Percentiles rank a stretch among this genome's conserved stretches.
phyloP scores from a whole-genome alignment of 177 flowering plant species.

The Vitis hybrid region DNA sequence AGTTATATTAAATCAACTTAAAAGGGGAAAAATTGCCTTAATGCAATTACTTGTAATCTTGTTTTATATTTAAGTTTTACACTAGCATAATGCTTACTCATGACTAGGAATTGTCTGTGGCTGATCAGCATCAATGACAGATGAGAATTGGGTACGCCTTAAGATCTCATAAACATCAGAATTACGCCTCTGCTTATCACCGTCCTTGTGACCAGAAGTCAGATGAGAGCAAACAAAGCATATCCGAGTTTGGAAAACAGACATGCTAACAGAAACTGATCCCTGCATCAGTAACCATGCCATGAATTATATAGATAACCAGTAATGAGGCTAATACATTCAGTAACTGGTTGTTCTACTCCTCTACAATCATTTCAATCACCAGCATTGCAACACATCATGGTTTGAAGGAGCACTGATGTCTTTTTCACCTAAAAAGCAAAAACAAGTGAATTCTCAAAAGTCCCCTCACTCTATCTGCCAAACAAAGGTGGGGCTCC shows the following conservation, averaged over 20 bases:
- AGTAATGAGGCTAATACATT: background rate
- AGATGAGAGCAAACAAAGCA: slow-evolving; percentile 98
- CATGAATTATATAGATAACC: slow-evolving; percentile 9
- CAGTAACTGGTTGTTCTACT: background rate
- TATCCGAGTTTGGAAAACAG: slow-evolving; percentile 75
- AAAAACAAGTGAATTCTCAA: background rate
- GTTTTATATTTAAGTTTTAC: background rate
- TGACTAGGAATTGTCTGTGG: slow-evolving; percentile 86
- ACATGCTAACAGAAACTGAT: slow-evolving; percentile 94
- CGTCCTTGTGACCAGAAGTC: slow-evolving; percentile 88
- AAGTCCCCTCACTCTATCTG: background rate
- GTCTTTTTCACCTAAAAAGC: background rate
- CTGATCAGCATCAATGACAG: slow-evolving; percentile 56
- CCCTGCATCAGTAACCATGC: slow-evolving; percentile 57
- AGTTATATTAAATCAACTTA: no score
- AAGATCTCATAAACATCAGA: slow-evolving; percentile 82
- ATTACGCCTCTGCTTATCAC: slow-evolving; percentile 81
- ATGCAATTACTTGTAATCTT: no score
- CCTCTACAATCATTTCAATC: background rate
- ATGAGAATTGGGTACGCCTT: slow-evolving; percentile 76
- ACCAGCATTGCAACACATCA: background rate
- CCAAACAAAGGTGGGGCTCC: background rate
- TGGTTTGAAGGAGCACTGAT: background rate
- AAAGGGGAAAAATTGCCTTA: no score
- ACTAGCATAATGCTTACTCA: slow-evolving; percentile 60